Conservation (phyloP, 805 yeast genomes). For the Lipomyces kockii region DNA sequence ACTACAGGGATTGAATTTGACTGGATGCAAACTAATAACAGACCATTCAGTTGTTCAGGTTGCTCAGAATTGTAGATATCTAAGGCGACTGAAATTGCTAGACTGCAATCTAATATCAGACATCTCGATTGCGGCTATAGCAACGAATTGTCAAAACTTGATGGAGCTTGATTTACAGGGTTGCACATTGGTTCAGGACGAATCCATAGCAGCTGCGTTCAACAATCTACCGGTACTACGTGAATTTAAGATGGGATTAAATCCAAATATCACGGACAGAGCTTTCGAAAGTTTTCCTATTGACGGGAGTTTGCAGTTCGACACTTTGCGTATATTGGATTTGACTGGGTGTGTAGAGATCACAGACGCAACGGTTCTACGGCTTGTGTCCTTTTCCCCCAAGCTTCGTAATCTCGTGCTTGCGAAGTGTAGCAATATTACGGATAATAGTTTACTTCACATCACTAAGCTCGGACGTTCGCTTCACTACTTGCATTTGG, state of each 20-base stretch:
- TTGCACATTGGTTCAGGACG: slow-evolving; percentile 73
- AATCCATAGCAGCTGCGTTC: slow-evolving; percentile 62
- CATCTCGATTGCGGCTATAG: slow-evolving; percentile 61
- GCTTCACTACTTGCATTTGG: slow-evolving; percentile 87
- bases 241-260: slow-evolving; percentile 75
- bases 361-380: slow-evolving; percentile 77
- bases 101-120: slow-evolving; percentile 72
- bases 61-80: slow-evolving; percentile 66
- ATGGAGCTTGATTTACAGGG: slow-evolving; percentile 90
- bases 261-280: slow-evolving; percentile 68
- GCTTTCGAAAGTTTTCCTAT: slow-evolving; percentile 51
- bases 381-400: slow-evolving; percentile 77
- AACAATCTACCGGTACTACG: slow-evolving; percentile 70
- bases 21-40: slow-evolving; percentile 75
- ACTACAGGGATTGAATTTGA: slow-evolving; percentile 87
- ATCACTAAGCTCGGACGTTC: slow-evolving; percentile 75
- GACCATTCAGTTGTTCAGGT: slow-evolving; percentile 65
- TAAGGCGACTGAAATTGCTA: slow-evolving; percentile 82
- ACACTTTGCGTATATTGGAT: slow-evolving; percentile 78
- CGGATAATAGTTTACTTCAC: slow-evolving; percentile 77
- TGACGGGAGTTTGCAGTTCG: slow-evolving; percentile 44
- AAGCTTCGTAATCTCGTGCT: slow-evolving; percentile 83
- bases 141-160: slow-evolving; percentile 72
- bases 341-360: slow-evolving; percentile 81
- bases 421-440: slow-evolving; percentile 84